Conservation (phyloP, 495 filamentous ascomycete genomes). For the Penicillium robsamsonii region DNA sequence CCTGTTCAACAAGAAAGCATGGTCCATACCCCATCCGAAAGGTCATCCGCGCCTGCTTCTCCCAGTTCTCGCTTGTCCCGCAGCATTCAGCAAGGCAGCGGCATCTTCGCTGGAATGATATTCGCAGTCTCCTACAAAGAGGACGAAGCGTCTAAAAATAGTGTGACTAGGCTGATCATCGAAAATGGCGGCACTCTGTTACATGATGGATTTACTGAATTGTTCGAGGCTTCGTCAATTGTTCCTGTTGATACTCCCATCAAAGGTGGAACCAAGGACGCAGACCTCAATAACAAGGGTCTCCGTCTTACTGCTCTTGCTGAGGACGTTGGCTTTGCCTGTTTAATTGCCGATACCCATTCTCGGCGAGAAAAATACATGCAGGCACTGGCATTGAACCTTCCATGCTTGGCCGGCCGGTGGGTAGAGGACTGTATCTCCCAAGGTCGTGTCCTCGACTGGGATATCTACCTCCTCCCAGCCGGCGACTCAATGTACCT, state of each 20-base stretch:
- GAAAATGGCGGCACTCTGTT: constrained; percentile 72
- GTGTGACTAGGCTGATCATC: constrained; percentile 48
- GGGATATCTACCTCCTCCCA: constrained; percentile 79
- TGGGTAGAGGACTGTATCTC: constrained; percentile 78
- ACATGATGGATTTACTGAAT: constrained; percentile 73
- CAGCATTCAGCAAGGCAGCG: constrained; percentile 30
- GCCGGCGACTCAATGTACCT: constrained; percentile 79
- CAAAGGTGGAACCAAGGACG: constrained; percentile 17
- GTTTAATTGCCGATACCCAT: constrained; percentile 81
- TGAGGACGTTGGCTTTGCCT: constrained; percentile 67
- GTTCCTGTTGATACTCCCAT: constrained; percentile 30
- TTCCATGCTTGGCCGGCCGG: constrained; percentile 76
- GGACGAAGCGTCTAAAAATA: constrained; percentile 52
- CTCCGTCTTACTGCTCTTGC: constrained; percentile 51
- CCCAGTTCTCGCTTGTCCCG: constrained; percentile 44
- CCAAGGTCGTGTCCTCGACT: constrained; percentile 60
- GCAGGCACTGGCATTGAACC: constrained; percentile 85
- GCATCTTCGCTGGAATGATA: constrained; percentile 71
- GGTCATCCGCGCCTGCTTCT: constrained; percentile 41
- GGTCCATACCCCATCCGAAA: constrained; percentile 42
- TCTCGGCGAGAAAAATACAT: constrained; percentile 91
- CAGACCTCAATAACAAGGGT: constrained; percentile 18
- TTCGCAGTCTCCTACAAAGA: constrained; percentile 74
- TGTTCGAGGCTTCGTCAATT: constrained; percentile 62
- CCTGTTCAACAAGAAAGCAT: constrained; percentile 21